Evolutionary conservation across 2,329 filamentous ascomycete genomes (phyloP).

Genomic region (Colletotrichum lini): DNA sequence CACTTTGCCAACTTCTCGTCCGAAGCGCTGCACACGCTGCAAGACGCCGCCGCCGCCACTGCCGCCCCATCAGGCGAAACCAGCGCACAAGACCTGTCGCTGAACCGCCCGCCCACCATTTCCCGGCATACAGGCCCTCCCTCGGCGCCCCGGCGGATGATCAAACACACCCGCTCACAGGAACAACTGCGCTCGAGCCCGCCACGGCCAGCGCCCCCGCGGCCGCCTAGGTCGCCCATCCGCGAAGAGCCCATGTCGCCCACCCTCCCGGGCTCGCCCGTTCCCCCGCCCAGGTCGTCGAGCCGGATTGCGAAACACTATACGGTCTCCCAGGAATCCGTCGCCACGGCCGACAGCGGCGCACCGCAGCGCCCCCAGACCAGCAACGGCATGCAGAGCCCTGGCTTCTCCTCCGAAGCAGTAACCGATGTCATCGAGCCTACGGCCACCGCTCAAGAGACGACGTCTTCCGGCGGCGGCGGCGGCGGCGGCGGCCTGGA

Average conservation of each 20-base stretch:
- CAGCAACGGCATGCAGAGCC: slow-evolving; percentile 61
- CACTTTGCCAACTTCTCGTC: slow-evolving; percentile 66
- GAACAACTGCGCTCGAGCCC: slow-evolving; percentile 64
- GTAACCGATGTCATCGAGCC: slow-evolving; percentile 46
- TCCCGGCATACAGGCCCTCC: slow-evolving; percentile 26
- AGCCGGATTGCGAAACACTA: slow-evolving; percentile 66
- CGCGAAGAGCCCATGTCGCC: slow-evolving; percentile 46
- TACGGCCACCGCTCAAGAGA: slow-evolving; percentile 37
- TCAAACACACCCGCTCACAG: slow-evolving; percentile 64
- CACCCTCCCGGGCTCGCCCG: slow-evolving; percentile 54
- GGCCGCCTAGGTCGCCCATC: slow-evolving; percentile 60
- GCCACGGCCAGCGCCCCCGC: slow-evolving; percentile 61
- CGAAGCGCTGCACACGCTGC: slow-evolving; percentile 52
- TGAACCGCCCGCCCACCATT: slow-evolving; percentile 15
- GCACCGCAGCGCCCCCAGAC: slow-evolving; percentile 61
- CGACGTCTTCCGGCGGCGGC: slow-evolving; percentile 20
- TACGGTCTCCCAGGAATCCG: slow-evolving; percentile 34
- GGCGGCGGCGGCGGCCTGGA: slow-evolving; percentile 45
- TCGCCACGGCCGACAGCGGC: slow-evolving; percentile 20
- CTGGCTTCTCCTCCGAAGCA: slow-evolving; percentile 59
- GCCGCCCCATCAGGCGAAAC: slow-evolving; percentile 9
- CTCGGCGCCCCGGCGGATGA: slow-evolving; percentile 51
- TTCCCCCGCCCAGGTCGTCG: slow-evolving; percentile 68
- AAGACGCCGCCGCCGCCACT: slow-evolving; percentile 16
- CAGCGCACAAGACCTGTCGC: slow-evolving; percentile 8